Evolutionary conservation across 345 rosid genomes (phyloP).

Genomic region (Raphanus raphanistrum): DNA sequence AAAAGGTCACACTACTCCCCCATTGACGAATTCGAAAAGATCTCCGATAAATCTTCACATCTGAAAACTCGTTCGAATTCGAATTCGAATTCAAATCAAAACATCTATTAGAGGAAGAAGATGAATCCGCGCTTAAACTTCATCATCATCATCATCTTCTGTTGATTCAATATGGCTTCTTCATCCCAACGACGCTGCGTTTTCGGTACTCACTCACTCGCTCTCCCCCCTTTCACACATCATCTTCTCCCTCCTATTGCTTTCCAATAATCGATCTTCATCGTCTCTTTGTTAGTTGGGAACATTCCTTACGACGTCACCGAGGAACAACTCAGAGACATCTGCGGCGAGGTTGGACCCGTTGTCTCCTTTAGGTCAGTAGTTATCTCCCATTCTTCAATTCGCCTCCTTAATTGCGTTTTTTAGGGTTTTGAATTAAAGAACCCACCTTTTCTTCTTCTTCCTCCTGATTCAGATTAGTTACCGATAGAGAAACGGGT

Average conservation of each 20-base stretch:
- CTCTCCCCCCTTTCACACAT: neutral
- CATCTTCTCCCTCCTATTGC: neutral
- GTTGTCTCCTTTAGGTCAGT: conserved; percentile 95
- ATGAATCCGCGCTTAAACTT: conserved; percentile 67
- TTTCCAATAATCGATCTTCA: neutral
- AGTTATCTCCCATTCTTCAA: neutral
- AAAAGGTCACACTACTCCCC: neutral
- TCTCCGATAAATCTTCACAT: neutral
- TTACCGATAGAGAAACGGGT: conserved; percentile 94
- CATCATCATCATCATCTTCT: conserved; percentile 52
- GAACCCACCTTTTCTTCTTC: conserved; percentile 7
- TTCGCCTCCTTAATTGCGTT: neutral
- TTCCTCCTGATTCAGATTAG: conserved; percentile 61
- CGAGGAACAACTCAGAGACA: conserved; percentile 95
- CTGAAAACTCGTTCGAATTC: neutral
- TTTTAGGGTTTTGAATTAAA: conserved; percentile 12
- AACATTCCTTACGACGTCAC: conserved; percentile 98
- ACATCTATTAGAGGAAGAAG: conserved; percentile 49
- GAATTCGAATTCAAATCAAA: neutral
- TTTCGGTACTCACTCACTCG: conserved; percentile 58
- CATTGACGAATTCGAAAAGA: conserved; percentile 17
- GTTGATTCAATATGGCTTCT: conserved; percentile 68
- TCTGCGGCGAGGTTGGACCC: conserved; percentile 96
- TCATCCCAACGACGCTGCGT: conserved; percentile 96
- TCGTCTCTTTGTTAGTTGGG: conserved; percentile 61